Conservation (phyloP, 2,329 filamentous ascomycete species). For the Hymenoscyphus fraxineus region DNA sequence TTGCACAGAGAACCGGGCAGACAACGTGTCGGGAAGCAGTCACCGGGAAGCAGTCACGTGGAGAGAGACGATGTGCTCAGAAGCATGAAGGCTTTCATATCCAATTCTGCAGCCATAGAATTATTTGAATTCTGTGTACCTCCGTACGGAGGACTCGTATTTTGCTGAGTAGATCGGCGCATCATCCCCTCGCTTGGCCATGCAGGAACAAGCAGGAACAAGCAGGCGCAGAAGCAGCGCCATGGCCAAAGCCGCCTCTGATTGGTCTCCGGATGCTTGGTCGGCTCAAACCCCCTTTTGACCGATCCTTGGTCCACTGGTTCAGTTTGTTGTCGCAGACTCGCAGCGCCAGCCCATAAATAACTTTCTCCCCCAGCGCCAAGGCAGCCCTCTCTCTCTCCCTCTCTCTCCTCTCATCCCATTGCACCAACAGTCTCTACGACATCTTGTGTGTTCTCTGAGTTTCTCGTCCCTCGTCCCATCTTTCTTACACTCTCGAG, state of each 20-base stretch:
- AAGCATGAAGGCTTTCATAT: too few relatives aligned
- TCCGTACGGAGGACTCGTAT: too few relatives aligned
- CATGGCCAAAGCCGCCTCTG: background rate
- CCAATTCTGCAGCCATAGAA: too few relatives aligned
- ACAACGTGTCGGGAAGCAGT: background rate
- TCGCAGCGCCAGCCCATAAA: slow-evolving; percentile 9
- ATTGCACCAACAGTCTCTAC: slow-evolving; percentile 13
- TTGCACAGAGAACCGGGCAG: background rate
- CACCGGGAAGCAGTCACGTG: too few relatives aligned
- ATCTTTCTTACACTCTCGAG: background rate
- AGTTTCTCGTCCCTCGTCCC: background rate
- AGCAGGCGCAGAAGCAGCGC: background rate
- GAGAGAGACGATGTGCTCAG: too few relatives aligned
- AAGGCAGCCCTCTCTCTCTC: background rate
- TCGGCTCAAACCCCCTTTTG: background rate
- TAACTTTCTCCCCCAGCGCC: slow-evolving; percentile 9
- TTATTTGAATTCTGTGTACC: too few relatives aligned
- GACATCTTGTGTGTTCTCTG: slow-evolving; percentile 10
- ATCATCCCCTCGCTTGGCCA: background rate
- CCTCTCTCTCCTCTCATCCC: slow-evolving; percentile 4
- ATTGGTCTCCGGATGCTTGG: background rate
- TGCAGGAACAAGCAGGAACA: slow-evolving; percentile 6
- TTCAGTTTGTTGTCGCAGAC: background rate
- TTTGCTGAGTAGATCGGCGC: too few relatives aligned
- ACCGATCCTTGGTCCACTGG: background rate